phyloP scores from a whole-genome alignment of 495 filamentous ascomycete species.

The Pseudoneurospora amorphoporcata region DNA sequence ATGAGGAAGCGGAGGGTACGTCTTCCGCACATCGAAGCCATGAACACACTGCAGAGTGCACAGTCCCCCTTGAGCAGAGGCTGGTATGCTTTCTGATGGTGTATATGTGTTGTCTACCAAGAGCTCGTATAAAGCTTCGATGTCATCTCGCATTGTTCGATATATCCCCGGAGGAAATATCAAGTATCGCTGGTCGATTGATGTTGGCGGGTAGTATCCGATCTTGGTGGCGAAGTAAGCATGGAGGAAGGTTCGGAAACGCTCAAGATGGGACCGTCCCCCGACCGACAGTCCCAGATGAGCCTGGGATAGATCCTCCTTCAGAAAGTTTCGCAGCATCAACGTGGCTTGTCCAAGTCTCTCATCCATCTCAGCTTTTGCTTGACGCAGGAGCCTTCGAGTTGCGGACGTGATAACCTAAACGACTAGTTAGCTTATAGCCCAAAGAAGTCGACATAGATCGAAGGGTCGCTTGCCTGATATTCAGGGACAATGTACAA shows the following conservation, averaged over 20 bases:
- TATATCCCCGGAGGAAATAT: constrained; percentile 44
- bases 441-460: neutral
- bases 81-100: constrained; percentile 25
- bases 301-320: constrained; percentile 46
- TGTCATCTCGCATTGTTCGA: constrained; percentile 48
- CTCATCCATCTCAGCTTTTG: constrained; percentile 52
- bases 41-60: constrained; percentile 49
- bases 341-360: constrained; percentile 37
- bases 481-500: constrained; percentile 43
- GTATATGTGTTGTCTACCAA: constrained; percentile 46
- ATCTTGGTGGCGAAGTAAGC: constrained; percentile 49
- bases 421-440: constrained; percentile 2
- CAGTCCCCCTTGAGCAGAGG: constrained; percentile 43
- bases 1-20: constrained; percentile 41
- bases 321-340: constrained; percentile 47
- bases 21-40: constrained; percentile 47
- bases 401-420: constrained; percentile 45
- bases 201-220: constrained; percentile 53
- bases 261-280: constrained; percentile 47
- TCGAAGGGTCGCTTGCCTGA: constrained; percentile 29
- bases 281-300: constrained; percentile 43
- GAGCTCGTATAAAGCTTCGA: constrained; percentile 51
- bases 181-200: constrained; percentile 16
- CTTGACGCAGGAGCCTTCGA: constrained; percentile 48
- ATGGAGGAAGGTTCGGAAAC: constrained; percentile 51